A percentile compares a stretch with the other conserved stretches of the same genome.
Conservation (phyloP, 768 basidiomycete species). For the Leucosporidium scottii region DNA sequence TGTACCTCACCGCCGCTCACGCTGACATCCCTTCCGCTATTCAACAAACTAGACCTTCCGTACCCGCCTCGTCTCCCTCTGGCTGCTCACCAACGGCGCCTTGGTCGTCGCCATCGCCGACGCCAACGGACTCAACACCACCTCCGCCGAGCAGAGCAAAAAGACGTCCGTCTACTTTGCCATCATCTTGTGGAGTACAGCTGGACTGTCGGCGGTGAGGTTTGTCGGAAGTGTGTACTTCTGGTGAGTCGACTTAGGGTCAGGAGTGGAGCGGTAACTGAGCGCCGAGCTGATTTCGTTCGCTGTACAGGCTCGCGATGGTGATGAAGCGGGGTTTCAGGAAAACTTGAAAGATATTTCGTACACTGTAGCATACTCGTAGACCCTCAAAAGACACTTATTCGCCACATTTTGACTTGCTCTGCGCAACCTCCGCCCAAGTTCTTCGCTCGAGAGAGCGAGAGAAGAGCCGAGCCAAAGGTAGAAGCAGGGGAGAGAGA, state of each 20-base stretch:
- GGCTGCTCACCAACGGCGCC: slow-evolving; percentile 52
- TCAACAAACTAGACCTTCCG: slow-evolving; percentile 57
- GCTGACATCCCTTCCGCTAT: no score
- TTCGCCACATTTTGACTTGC: no score
- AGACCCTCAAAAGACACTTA: no score
- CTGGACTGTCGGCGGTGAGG: background rate
- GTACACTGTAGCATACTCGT: no score
- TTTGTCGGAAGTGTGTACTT: background rate
- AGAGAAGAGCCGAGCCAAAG: no score
- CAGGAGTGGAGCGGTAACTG: background rate
- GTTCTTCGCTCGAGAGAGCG: no score
- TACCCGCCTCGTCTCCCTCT: slow-evolving; percentile 60
- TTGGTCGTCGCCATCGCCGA: slow-evolving; percentile 52
- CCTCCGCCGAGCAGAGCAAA: slow-evolving; percentile 7
- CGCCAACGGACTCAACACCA: slow-evolving; percentile 20
- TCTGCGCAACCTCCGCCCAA: no score
- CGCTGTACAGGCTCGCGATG: background rate
- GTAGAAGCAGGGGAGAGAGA: no score
- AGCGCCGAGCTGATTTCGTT: background rate
- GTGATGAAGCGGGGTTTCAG: background rate
- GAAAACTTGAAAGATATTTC: background rate
- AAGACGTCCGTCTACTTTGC: slow-evolving; percentile 25
- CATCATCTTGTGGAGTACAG: slow-evolving; percentile 17
- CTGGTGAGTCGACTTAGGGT: slow-evolving; percentile 1
- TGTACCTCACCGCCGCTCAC: no score